Percentiles rank a stretch among this genome's conserved stretches.
Conservation (phyloP, 805 yeast genomes). For the Sungouiozyma intestinalis region DNA sequence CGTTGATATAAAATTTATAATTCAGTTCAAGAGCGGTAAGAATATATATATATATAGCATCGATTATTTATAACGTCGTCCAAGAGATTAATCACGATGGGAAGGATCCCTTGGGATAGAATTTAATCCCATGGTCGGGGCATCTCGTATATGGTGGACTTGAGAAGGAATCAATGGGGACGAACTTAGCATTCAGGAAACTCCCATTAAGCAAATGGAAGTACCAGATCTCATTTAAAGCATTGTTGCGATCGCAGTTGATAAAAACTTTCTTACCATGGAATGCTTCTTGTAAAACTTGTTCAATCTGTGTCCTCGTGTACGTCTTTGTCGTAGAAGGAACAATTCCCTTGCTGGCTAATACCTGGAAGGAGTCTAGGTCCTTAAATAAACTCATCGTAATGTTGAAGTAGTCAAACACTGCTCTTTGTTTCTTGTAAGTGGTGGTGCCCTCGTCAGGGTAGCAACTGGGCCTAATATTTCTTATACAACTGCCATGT, state of each 20-base stretch:
- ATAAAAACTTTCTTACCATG: conserved; percentile 46
- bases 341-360: conserved; percentile 55
- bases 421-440: conserved; percentile 28
- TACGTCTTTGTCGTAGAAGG: conserved; percentile 55
- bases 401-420: conserved; percentile 59
- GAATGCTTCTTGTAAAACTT: conserved; percentile 40
- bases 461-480: conserved; percentile 68
- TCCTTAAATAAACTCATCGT: conserved; percentile 47
- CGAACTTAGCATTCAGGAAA: conserved; percentile 51
- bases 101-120: conserved; percentile 51
- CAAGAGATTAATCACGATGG: conserved; percentile 10
- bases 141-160: conserved; percentile 42
- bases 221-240: conserved; percentile 54
- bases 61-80: conserved; percentile 2
- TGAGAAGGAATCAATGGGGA: conserved; percentile 47
- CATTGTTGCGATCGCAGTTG: conserved; percentile 45
- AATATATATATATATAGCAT: neutral
- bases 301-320: conserved; percentile 42
- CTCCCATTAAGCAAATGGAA: conserved; percentile 68
- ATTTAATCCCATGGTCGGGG: conserved; percentile 57
- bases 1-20: neutral
- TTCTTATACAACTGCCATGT: conserved; percentile 86
- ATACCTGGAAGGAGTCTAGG: conserved; percentile 58
- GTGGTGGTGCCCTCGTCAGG: conserved; percentile 22
- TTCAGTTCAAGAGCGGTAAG: too few species aligned